Percentiles rank a stretch among this genome's conserved stretches.
Conservation (phyloP, 768 basidiomycete species). For the Dictyophora rubrovolvata region DNA sequence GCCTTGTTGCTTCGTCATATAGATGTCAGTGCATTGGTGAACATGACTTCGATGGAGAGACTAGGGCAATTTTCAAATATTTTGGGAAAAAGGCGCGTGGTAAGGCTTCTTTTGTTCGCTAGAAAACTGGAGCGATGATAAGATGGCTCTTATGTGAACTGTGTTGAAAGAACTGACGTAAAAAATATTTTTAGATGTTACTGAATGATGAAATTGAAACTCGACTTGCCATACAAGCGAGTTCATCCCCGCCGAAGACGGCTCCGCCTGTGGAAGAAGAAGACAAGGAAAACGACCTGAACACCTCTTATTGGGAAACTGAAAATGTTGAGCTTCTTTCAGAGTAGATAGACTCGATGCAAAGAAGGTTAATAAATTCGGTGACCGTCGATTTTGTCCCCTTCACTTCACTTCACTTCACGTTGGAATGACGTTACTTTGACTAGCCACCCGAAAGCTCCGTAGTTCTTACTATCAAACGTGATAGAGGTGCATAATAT, state of each 20-base stretch:
- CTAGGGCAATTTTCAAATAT: slow-evolving; percentile 33
- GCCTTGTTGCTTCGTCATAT: slow-evolving; percentile 50
- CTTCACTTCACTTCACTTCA: neutral
- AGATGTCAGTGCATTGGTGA: slow-evolving; percentile 40
- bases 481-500: neutral
- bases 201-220: slow-evolving; percentile 5
- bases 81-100: slow-evolving; percentile 43
- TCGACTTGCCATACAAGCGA: neutral
- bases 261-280: neutral
- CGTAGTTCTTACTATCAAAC: neutral
- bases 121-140: neutral
- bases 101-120: slow-evolving; percentile 24
- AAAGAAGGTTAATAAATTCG: neutral
- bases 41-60: slow-evolving; percentile 38
- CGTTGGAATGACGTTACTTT: neutral
- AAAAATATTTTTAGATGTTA: neutral
- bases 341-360: neutral
- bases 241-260: neutral
- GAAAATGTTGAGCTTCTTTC: neutral
- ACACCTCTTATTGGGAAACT: no score
- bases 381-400: neutral
- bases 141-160: neutral
- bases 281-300: neutral
- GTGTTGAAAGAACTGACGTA: neutral
- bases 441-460: neutral